Evolutionary conservation across 2,329 filamentous ascomycete species (phyloP).

Genomic region (Botrytis sinoallii): DNA sequence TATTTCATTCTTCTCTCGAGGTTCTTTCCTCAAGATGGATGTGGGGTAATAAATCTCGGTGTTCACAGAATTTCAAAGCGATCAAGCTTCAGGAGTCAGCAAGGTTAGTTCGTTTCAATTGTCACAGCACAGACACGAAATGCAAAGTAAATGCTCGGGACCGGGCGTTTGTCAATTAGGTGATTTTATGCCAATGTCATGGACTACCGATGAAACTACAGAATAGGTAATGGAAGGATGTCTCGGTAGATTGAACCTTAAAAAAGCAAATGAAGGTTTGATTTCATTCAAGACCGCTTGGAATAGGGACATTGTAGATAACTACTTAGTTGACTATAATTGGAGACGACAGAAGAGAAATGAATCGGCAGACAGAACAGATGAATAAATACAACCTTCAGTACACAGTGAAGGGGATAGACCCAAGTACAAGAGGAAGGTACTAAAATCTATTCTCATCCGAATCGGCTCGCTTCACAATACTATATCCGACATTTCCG

Average conservation of each 20-base stretch:
- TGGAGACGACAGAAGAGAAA: neutral
- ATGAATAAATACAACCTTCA: neutral
- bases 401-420: neutral
- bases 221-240: neutral
- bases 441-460: neutral
- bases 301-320: neutral
- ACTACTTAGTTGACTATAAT: neutral
- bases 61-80: neutral
- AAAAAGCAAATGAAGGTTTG: neutral
- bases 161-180: neutral
- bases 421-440: neutral
- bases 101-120: neutral
- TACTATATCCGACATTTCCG: neutral
- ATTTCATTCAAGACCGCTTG: neutral
- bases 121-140: neutral
- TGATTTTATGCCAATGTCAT: neutral
- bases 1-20: neutral
- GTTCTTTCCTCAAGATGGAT: neutral
- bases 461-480: neutral
- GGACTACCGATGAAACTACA: neutral
- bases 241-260: neutral
- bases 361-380: neutral
- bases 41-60: neutral
- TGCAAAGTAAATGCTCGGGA: neutral
- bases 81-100: neutral